phyloP scores from a whole-genome alignment of 768 basidiomycete species.

The Suillus ampliporus region DNA sequence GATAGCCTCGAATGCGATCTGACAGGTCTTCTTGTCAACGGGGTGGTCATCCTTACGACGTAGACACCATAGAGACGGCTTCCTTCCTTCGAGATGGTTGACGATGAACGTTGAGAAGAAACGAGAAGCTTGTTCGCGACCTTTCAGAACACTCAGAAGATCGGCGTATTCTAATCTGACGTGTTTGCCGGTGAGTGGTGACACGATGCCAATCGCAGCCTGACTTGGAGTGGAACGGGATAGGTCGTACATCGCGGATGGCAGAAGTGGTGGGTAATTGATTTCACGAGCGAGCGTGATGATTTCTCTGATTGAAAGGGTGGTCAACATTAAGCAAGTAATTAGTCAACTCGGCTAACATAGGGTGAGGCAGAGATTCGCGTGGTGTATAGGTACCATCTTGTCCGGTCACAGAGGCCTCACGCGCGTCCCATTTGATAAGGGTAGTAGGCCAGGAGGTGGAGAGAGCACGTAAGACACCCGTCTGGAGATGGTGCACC shows the following conservation, averaged over 20 bases:
- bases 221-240: slow-evolving; percentile 71
- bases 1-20: slow-evolving; percentile 73
- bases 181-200: slow-evolving; percentile 43
- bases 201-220: slow-evolving; percentile 57
- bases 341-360: slow-evolving; percentile 49
- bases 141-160: slow-evolving; percentile 64
- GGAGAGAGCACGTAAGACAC: slow-evolving; percentile 58
- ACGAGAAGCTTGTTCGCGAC: slow-evolving; percentile 73
- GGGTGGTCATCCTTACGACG: slow-evolving; percentile 53
- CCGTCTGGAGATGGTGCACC: slow-evolving; percentile 60
- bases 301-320: slow-evolving; percentile 50
- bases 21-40: slow-evolving; percentile 58
- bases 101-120: slow-evolving; percentile 81
- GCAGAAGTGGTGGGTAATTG: slow-evolving; percentile 61
- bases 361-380: slow-evolving; percentile 64
- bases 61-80: slow-evolving; percentile 53
- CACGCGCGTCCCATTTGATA: slow-evolving; percentile 68
- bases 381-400: slow-evolving; percentile 63
- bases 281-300: slow-evolving; percentile 70
- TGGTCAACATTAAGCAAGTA: slow-evolving; percentile 14
- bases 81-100: slow-evolving; percentile 71
- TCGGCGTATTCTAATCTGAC: slow-evolving; percentile 52
- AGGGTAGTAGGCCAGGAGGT: slow-evolving; percentile 67
- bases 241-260: slow-evolving; percentile 82
- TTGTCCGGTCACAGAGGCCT: slow-evolving; percentile 56